phyloP scores from a whole-genome alignment of 1,139 yeast genomes.

The Suhomyces atakaporum region DNA sequence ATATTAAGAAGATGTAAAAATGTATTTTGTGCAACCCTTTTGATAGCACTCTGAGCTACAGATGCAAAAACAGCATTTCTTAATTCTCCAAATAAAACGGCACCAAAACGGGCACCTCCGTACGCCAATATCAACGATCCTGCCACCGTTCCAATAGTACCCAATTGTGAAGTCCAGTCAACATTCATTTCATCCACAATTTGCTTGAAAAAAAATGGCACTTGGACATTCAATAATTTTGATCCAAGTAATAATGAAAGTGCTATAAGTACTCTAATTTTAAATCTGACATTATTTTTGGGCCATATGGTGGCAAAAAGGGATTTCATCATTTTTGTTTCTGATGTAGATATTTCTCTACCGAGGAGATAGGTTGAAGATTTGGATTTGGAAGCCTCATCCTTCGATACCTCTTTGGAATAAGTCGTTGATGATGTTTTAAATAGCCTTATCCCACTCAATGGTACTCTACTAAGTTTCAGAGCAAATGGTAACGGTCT shows the following conservation, averaged over 20 bases:
- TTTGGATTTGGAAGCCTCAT: constrained; percentile 6
- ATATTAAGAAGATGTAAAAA: constrained; percentile 79
- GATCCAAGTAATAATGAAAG: constrained; percentile 72
- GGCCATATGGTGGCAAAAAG: constrained; percentile 90
- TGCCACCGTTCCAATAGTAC: constrained; percentile 60
- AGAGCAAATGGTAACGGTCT: background rate
- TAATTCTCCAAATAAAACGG: constrained; percentile 90
- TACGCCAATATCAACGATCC: constrained; percentile 82
- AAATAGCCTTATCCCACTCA: background rate
- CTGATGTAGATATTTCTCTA: constrained; percentile 43
- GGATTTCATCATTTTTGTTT: constrained; percentile 61
- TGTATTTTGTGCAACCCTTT: constrained; percentile 85
- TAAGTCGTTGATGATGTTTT: background rate
- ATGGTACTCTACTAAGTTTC: background rate
- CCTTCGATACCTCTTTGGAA: background rate
- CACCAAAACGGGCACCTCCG: constrained; percentile 93
- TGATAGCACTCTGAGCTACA: constrained; percentile 93
- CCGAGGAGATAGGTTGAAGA: constrained; percentile 20
- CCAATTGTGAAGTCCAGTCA: constrained; percentile 72
- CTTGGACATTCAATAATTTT: constrained; percentile 87
- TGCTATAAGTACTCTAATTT: constrained; percentile 75
- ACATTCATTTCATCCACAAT: constrained; percentile 92
- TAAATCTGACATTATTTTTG: constrained; percentile 66
- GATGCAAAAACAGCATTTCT: constrained; percentile 94
- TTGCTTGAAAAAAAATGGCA: constrained; percentile 88